Percentiles rank a stretch among this genome's conserved stretches.
Evolutionary conservation across 805 yeast species (phyloP).

Genomic region (Wickerhamiella sorbophila): DNA sequence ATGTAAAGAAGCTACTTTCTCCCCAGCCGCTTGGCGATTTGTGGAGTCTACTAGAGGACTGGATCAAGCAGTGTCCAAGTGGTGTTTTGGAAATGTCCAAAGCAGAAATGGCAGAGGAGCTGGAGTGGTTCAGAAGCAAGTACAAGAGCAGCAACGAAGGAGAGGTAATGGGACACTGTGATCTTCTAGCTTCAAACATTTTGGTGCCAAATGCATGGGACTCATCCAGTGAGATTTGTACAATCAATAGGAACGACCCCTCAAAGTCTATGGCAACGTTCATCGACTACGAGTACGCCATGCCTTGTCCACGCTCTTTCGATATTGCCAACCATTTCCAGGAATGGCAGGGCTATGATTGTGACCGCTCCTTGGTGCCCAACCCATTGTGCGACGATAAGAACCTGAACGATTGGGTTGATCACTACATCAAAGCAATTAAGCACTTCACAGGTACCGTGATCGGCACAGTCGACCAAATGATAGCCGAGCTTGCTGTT

Average conservation of each 20-base stretch:
- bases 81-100: slow-evolving; percentile 25
- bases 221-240: background rate
- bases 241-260: background rate
- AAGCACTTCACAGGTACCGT: slow-evolving; percentile 10
- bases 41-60: slow-evolving; percentile 46
- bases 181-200: slow-evolving; percentile 58
- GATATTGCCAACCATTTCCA: slow-evolving; percentile 63
- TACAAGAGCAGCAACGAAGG: slow-evolving; percentile 34
- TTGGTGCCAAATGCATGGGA: slow-evolving; percentile 36
- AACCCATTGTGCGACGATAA: slow-evolving; percentile 32
- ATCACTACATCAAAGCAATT: slow-evolving; percentile 35
- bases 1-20: slow-evolving; percentile 24
- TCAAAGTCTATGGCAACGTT: slow-evolving; percentile 29
- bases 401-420: slow-evolving; percentile 42
- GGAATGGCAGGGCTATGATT: slow-evolving; percentile 74
- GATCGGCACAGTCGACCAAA: slow-evolving; percentile 25
- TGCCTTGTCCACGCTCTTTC: slow-evolving; percentile 59
- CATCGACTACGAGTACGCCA: slow-evolving; percentile 60
- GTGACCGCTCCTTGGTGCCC: slow-evolving; percentile 48
- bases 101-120: slow-evolving; percentile 35
- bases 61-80: slow-evolving; percentile 52
- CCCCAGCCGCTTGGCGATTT: slow-evolving; percentile 26
- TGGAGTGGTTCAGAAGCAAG: slow-evolving; percentile 37
- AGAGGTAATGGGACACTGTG: slow-evolving; percentile 53
- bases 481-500: slow-evolving; percentile 41